phyloP scores from a whole-genome alignment of 2,329 filamentous ascomycete species.

The Botrytis fragariae region DNA sequence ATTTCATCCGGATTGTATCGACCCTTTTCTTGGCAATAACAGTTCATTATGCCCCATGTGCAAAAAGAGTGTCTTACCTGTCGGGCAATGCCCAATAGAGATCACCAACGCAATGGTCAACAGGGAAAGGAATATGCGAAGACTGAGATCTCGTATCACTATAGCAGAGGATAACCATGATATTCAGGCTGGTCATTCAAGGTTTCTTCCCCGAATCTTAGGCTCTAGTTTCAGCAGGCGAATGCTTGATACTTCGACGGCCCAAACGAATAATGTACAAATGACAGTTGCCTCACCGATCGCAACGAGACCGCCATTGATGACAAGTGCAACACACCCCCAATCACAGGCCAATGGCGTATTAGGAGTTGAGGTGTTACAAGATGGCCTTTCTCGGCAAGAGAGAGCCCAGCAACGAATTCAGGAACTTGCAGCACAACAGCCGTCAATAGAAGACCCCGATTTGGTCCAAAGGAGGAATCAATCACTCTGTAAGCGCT shows the following conservation, averaged over 20 bases:
- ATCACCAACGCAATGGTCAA: constrained; percentile 87
- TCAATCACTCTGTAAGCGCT: constrained; percentile 28
- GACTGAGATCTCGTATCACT: constrained; percentile 36
- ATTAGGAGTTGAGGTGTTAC: constrained; percentile 8
- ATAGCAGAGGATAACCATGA: constrained; percentile 24
- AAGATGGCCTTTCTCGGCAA: constrained; percentile 21
- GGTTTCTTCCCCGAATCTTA: constrained; percentile 21
- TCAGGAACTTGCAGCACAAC: constrained; percentile 30
- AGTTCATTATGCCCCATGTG: constrained; percentile 90
- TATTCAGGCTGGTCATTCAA: constrained; percentile 18
- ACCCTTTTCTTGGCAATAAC: constrained; percentile 73
- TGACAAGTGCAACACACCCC: constrained; percentile 17
- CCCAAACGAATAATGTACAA: not conserved
- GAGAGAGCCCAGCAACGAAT: constrained; percentile 31
- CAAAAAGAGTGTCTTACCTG: constrained; percentile 77
- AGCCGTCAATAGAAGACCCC: constrained; percentile 30
- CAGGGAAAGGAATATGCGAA: constrained; percentile 67
- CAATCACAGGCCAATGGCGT: constrained; percentile 14
- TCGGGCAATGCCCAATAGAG: constrained; percentile 58
- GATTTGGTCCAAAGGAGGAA: constrained; percentile 25
- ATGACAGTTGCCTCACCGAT: constrained; percentile 20
- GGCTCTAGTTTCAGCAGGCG: constrained; percentile 21
- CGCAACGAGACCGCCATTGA: constrained; percentile 24
- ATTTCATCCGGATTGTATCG: constrained; percentile 89
- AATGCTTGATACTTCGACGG: constrained; percentile 12